Conservation (phyloP, 192 early-diverging fungal genomes). For the Chytriomyces confervae region DNA sequence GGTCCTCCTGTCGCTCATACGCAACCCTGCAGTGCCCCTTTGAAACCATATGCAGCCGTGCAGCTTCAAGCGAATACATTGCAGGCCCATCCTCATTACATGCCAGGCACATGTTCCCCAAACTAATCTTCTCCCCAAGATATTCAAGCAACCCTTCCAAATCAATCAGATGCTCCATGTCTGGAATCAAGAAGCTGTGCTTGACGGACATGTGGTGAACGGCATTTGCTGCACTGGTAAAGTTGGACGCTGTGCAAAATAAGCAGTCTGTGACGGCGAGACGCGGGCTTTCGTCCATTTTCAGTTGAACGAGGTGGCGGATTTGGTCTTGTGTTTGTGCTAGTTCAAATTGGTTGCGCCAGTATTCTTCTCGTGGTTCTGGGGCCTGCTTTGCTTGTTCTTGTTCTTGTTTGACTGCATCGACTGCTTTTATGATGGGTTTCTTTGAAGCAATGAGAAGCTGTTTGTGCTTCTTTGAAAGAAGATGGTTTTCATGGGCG, state of each 20-base stretch:
- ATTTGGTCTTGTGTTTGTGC: constrained; percentile 68
- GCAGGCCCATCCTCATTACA: constrained; percentile 83
- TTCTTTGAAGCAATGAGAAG: constrained; percentile 56
- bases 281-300: constrained; percentile 68
- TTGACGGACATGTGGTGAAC: constrained; percentile 82
- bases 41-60: constrained; percentile 77
- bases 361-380: constrained; percentile 12
- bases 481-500: constrained; percentile 80
- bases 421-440: not conserved
- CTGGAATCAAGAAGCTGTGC: constrained; percentile 95
- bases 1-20: constrained; percentile 78
- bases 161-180: constrained; percentile 84
- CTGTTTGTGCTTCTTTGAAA: constrained; percentile 78
- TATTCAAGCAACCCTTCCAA: constrained; percentile 83
- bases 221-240: constrained; percentile 53
- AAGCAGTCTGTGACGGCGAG: constrained; percentile 76
- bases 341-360: constrained; percentile 35
- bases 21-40: constrained; percentile 93
- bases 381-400: not conserved
- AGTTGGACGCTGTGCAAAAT: constrained; percentile 65
- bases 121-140: constrained; percentile 84
- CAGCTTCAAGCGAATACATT: constrained; percentile 76
- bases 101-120: constrained; percentile 89
- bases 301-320: constrained; percentile 73
- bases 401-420: not conserved